Percentiles rank a stretch among this genome's conserved stretches.
These are phyloP conservation scores for Arthrobotrys megalospora DNA, from an alignment of 2,329 filamentous ascomycete species.

Conservation along the genomic window DNA sequence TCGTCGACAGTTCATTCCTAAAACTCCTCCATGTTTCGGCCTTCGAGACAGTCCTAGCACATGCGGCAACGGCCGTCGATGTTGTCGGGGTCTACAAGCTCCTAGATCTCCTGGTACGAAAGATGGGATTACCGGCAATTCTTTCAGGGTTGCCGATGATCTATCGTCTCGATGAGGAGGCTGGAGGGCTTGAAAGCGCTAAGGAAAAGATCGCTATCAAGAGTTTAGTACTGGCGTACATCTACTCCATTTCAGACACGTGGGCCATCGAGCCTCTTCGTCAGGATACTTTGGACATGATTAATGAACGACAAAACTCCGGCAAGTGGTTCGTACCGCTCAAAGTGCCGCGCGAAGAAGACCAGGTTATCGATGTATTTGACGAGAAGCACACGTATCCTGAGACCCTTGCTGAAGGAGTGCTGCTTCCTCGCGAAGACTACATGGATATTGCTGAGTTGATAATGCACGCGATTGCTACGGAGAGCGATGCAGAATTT, in stretches of 20 bases:
- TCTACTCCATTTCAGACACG: slow-evolving; percentile 82
- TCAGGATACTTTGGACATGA: slow-evolving; percentile 80
- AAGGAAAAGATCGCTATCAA: slow-evolving; percentile 83
- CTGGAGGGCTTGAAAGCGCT: slow-evolving; percentile 77
- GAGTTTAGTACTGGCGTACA: slow-evolving; percentile 89
- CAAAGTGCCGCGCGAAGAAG: slow-evolving; percentile 74
- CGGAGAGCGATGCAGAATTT: slow-evolving; percentile 72
- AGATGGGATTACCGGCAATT: slow-evolving; percentile 85
- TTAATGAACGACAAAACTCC: slow-evolving; percentile 80
- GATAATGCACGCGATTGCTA: slow-evolving; percentile 64
- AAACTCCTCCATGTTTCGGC: slow-evolving; percentile 86
- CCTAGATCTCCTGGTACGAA: slow-evolving; percentile 79
- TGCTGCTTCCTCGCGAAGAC: slow-evolving; percentile 73
- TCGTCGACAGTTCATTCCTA: slow-evolving; percentile 73
- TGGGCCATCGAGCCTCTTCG: slow-evolving; percentile 84
- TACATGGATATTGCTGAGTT: slow-evolving; percentile 67
- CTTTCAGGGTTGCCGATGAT: slow-evolving; percentile 89
- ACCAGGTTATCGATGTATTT: slow-evolving; percentile 68
- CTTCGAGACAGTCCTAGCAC: slow-evolving; percentile 89
- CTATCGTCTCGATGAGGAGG: slow-evolving; percentile 87
- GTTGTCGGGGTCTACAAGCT: slow-evolving; percentile 83
- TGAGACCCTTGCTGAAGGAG: slow-evolving; percentile 75
- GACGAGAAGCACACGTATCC: slow-evolving; percentile 75
- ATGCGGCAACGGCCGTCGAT: slow-evolving; percentile 79
- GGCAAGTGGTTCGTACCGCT: slow-evolving; percentile 85